These are phyloP conservation scores for Alisma plantagoaquatica DNA, from an alignment of 106 monocot species.

Conservation along the genomic window DNA sequence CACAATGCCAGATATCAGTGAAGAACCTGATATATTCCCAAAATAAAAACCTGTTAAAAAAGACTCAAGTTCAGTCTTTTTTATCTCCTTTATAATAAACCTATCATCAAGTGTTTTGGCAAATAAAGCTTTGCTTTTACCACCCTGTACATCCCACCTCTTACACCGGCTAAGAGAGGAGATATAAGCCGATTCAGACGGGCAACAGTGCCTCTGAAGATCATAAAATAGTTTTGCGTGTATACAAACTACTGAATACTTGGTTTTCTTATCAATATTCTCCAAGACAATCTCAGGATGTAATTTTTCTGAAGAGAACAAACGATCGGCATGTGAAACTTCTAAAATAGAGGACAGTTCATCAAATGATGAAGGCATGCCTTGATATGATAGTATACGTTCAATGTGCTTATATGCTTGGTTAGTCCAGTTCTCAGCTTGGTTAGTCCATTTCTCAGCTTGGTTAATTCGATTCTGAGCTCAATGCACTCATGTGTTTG, in stretches of 20 bases:
- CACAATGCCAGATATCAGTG: neutral
- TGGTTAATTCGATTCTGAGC: no score
- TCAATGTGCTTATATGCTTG: no score
- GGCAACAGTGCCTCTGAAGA: constrained; percentile 69
- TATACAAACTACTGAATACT: constrained; percentile 81
- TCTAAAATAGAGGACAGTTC: no score
- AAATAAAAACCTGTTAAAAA: constrained; percentile 79
- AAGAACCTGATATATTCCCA: constrained; percentile 97
- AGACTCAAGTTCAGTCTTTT: constrained; percentile 87
- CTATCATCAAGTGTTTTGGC: constrained; percentile 88
- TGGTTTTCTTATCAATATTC: constrained; percentile 61
- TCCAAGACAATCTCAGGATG: no score
- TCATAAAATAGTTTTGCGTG: constrained; percentile 71
- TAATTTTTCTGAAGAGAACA: no score
- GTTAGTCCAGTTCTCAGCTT: no score
- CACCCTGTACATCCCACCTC: constrained; percentile 89
- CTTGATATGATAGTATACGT: no score
- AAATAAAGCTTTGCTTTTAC: constrained; percentile 96
- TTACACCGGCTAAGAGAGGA: constrained; percentile 76
- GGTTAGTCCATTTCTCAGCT: no score
- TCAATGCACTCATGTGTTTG: no score
- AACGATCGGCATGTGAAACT: no score
- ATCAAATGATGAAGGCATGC: no score
- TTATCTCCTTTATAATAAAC: constrained; percentile 89
- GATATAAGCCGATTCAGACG: constrained; percentile 51